These are phyloP conservation scores for Meripilus lineatus DNA, from an alignment of 1,284 basidiomycete species.

Conservation along the genomic window DNA sequence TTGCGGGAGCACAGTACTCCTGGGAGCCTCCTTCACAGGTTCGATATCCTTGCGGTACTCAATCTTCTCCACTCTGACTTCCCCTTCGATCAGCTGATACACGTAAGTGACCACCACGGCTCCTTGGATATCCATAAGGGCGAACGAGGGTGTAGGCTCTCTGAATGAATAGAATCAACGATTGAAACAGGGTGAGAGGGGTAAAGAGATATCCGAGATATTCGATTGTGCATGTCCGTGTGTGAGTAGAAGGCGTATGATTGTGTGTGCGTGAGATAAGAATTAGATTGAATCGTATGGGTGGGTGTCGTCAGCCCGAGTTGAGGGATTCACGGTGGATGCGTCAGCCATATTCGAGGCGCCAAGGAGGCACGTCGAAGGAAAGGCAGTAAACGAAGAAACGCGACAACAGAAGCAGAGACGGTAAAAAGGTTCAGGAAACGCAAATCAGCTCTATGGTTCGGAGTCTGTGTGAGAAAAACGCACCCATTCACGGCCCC, in stretches of 20 bases:
- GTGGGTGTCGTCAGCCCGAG: too few species aligned
- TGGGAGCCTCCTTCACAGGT: slow-evolving; percentile 27
- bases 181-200: not conserved
- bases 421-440: not conserved
- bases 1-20: slow-evolving; percentile 38
- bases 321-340: too few species aligned
- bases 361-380: too few species aligned
- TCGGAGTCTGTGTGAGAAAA: not conserved
- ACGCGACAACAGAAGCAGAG: not conserved
- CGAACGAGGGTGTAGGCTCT: slow-evolving; percentile 78
- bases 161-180: slow-evolving; percentile 25
- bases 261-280: not conserved
- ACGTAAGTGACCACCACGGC: slow-evolving; percentile 94
- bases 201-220: not conserved
- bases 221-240: not conserved
- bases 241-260: not conserved
- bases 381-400: not conserved
- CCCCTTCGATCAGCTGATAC: slow-evolving; percentile 90
- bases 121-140: slow-evolving; percentile 93
- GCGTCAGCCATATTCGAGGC: too few species aligned
- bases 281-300: too few species aligned
- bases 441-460: not conserved
- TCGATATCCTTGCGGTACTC: slow-evolving; percentile 73
- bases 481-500: slow-evolving; percentile 65
- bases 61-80: slow-evolving; percentile 85